These are phyloP conservation scores for Anthracocystis walkeri DNA, from an alignment of 1,284 basidiomycete genomes.

Conservation along the genomic window DNA sequence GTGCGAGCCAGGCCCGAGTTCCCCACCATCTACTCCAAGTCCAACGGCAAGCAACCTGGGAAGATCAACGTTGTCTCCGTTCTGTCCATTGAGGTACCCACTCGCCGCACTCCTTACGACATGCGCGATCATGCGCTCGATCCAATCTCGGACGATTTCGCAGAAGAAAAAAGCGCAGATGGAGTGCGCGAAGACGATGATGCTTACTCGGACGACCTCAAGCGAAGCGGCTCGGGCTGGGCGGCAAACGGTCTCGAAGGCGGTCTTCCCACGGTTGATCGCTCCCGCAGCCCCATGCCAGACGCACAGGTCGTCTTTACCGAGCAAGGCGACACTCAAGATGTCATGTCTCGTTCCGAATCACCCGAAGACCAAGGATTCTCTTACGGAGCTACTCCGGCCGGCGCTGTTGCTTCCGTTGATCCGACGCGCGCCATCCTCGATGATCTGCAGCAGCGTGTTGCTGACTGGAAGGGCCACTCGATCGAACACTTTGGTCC, in stretches of 20 bases:
- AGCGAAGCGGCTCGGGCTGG: conserved; percentile 40
- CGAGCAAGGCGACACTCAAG: conserved; percentile 41
- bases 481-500: conserved; percentile 83
- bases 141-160: conserved; percentile 49
- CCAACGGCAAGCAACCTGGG: conserved; percentile 66
- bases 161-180: conserved; percentile 20
- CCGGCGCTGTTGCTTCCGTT: conserved; percentile 23
- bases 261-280: not conserved
- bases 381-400: conserved; percentile 57
- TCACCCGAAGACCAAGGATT: conserved; percentile 48
- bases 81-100: conserved; percentile 86
- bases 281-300: conserved; percentile 28
- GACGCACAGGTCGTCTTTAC: conserved; percentile 28
- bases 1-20: conserved; percentile 91
- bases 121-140: conserved; percentile 47
- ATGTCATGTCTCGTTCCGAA: conserved; percentile 27
- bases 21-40: conserved; percentile 78
- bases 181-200: conserved; percentile 35
- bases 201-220: conserved; percentile 58
- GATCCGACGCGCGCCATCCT: conserved; percentile 80
- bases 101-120: conserved; percentile 76
- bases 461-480: conserved; percentile 94
- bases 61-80: conserved; percentile 87
- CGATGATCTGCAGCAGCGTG: conserved; percentile 85
- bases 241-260: conserved; percentile 8